Conservation (phyloP, 2,329 filamentous ascomycete species). For the Xylariaceae sp. region DNA sequence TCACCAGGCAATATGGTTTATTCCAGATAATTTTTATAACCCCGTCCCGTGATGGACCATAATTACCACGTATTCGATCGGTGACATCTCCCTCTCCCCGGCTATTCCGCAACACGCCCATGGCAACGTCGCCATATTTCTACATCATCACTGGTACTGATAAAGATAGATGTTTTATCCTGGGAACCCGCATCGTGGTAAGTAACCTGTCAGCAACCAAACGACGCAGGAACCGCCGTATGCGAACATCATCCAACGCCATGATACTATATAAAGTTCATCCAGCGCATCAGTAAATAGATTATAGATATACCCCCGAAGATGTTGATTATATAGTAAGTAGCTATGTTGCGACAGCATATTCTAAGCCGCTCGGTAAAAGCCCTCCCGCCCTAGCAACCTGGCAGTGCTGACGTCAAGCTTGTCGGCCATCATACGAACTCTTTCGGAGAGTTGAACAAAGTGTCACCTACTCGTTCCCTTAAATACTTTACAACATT, state of each 20-base stretch:
- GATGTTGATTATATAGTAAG: not conserved
- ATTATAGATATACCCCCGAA: constrained; percentile 2
- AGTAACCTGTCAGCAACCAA: not conserved
- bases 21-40: too few relatives aligned
- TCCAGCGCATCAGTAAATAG: not conserved
- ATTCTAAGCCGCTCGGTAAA: constrained; percentile 30
- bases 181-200: not conserved
- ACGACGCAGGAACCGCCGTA: not conserved
- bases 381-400: constrained; percentile 35
- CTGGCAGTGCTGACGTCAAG: constrained; percentile 39
- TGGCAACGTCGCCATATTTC: not conserved
- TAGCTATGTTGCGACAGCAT: constrained; percentile 3
- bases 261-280: not conserved
- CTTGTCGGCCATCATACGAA: constrained; percentile 43
- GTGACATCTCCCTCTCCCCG: not conserved
- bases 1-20: too few relatives aligned
- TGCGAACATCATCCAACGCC: not conserved
- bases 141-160: not conserved
- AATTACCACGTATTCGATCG: too few relatives aligned
- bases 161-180: too few relatives aligned
- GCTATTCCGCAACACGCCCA: not conserved
- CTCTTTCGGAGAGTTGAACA: constrained; percentile 29
- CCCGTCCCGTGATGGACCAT: too few relatives aligned
- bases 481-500: not conserved
- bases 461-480: not conserved